Base-by-base conservation (phyloP, 2,329 filamentous ascomycete species). In the Fusarium lateritium region DNA sequence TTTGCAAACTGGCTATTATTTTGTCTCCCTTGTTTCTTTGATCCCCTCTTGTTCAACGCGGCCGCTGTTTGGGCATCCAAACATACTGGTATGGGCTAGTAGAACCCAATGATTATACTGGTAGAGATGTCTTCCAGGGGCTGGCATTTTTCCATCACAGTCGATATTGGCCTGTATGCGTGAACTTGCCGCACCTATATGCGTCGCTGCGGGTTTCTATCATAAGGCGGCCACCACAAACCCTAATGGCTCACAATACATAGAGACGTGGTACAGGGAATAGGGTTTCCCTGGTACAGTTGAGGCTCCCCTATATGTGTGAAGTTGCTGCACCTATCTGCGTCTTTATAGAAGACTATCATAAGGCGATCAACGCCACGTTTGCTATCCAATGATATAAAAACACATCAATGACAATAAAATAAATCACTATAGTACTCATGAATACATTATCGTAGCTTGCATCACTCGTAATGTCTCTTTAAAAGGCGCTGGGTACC, bases 321-420 rank as follows among this genome's bases (percentile, higher is more conserved):
- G 24, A 59, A 68, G 49, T 55, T 34, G 17, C 28, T 17, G 44
- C 65, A 49, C 53, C 49, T 36, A 46, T 46, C 21, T 42, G 15
- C 43, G 49, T 55, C 49, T 24, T 24, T 43, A 21, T 36, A 26
- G 9, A 15, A 22, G 40, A 55, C 34, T 28, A 44, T 36, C 36
- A 28, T 10, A 46, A 14, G 11, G 19, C 6, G 9, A 31, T n/a
- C 40, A 46, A 22, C 44, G 3, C 31, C 33, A 33, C 13, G 34
- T 36, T 24, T 55, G 5, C 40, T 17, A 22, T 22, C 10, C 0
- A 33, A 36, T 2, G 19, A 22, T 7, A 26, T 7, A 9, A 44
- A 39, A 50, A 19, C 31, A 39, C 8, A 9, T 21, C 5, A 17
- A 19, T 43, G 13, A 22, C 28, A 34, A 6, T 26, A 22, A 3